Evolutionary conservation across 2,329 filamentous ascomycete genomes (phyloP), one percentile per base, ranked within the genome.

Genomic region (Curvularia spicifera): DNA sequence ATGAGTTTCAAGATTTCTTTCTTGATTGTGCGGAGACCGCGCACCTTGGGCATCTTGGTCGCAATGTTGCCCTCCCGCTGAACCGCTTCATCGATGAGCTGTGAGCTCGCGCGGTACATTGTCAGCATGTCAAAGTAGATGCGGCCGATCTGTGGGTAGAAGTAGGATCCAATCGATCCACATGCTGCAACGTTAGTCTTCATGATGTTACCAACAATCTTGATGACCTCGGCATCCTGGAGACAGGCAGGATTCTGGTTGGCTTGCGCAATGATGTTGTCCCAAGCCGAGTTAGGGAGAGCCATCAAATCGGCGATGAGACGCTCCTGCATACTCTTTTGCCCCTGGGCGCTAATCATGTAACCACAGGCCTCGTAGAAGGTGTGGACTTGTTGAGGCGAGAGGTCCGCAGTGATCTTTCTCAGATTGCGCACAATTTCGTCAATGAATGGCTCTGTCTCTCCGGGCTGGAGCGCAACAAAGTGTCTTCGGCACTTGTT

Each of bases 151-250:
- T 99, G 95, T 12, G 95, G 94, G 73, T 97, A 97, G 78, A 99
- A 99, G 80, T 98, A 99, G 51, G 91, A 88, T 33, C 96, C 95
- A 57, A 99, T 95, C 0, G 95, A 98, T 35, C 91, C 91, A 78
- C 95, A 99, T 35, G 95, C 95, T n/a, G 96, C 94, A 4, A 99
- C 95, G 71, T 99, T 99, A 0, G 95, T 99, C 85, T 99, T 99
- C 95, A 99, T 99, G 75, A 99, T 97, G 79, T 99, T 99, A 66
- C 95, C 95, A 63, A 99, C 93, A 67, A 99, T 89, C 82, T 99
- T 99, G 81, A 99, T 98, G 0, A 93, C 96, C 68, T 99, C 93
- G 10, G 89, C 83, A 72, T 98, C 93, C 76, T 98, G 92, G 12
- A 99, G 84, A 66, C 95, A 93, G 22, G 88, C 85, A 0, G 95